phyloP scores from a whole-genome alignment of 108 stramenopile genomes.

The Ochromonas danica region DNA sequence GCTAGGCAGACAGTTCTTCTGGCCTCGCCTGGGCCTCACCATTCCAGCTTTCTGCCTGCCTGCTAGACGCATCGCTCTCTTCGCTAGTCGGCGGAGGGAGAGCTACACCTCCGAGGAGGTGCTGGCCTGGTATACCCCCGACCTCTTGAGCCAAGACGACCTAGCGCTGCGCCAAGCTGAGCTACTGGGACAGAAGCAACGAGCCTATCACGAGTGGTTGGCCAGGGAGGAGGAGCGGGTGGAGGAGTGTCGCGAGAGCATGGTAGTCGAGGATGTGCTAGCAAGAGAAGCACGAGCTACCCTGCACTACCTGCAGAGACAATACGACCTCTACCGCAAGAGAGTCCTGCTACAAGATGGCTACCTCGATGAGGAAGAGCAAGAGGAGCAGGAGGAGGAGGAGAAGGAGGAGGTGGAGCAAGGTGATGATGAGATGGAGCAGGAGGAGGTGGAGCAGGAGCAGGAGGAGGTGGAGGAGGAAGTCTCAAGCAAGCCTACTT shows the following conservation, averaged over 20 bases:
- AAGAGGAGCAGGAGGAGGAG: no score
- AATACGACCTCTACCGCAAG: no score
- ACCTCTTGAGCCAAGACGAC: not conserved
- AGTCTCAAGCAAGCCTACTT: no score
- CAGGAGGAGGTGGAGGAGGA: no score
- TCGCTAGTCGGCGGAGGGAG: not conserved
- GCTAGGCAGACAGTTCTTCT: not conserved
- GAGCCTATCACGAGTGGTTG: not conserved
- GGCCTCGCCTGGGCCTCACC: not conserved
- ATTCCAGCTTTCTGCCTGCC: not conserved
- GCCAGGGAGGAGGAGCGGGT: not conserved
- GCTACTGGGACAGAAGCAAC: not conserved
- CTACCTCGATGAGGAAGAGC: no score
- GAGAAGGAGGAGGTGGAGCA: no score
- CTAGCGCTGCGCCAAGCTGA: not conserved
- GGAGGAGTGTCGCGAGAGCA: not conserved
- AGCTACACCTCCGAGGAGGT: not conserved
- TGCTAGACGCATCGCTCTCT: not conserved
- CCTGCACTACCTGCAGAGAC: no score
- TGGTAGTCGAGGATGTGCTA: not conserved
- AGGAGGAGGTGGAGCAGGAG: no score
- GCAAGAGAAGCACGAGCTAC: not conserved
- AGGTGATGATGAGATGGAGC: no score
- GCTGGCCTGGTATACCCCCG: not conserved
- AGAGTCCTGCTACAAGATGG: no score